Base-by-base conservation (phyloP, 768 basidiomycete species). In the Cubamyces lactineus region DNA sequence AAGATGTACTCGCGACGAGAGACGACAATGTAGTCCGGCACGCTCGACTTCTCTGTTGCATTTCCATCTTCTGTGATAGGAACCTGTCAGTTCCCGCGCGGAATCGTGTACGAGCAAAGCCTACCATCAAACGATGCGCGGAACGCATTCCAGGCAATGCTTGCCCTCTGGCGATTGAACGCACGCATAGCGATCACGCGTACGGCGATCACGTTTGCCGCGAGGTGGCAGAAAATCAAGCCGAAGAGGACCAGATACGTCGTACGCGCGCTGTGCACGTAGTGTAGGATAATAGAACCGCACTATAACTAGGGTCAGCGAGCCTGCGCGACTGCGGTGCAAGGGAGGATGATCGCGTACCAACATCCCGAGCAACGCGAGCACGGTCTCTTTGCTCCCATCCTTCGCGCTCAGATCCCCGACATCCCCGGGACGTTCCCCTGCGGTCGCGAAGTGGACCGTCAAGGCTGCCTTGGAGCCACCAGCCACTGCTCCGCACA, bases 391-490 rank as follows among this genome's bases (percentile, higher is more conserved):
- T 63, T 86, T 86, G 71, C 87, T 89, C 0, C 84, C 80, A 61
- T 87, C 87, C 68, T 91, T 91, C 1, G 87, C 88, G 59, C 84
- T 88, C 43, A 89, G 74, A 65, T 90, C 88, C 1, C 88, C 87
- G 13, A 89, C 76, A 64, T 90, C 88, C 5, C 87, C 87, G 43
- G 77, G 78, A 0, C 82, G 81, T 11, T 62, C 69, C 15, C 76
- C 53, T 1, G 85, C 81, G 11, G 79, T 81, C 0, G 86, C 82
- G 65, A 89, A 87, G 67, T 89, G 88, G 55, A 87, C 73, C 0
- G 86, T 82, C 17, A 91, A 79, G 2, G 88, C 86, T 1, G 87
- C 83, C 70, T 88, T 89, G 3, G 88, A 88, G 1, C 88, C 88
- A 15, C 83, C 85, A 7, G 86, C 87, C 9, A 81, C 82, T n/a